Conservation (phyloP, 257 asterid species). For the Nicotiana tomentosiformis region DNA sequence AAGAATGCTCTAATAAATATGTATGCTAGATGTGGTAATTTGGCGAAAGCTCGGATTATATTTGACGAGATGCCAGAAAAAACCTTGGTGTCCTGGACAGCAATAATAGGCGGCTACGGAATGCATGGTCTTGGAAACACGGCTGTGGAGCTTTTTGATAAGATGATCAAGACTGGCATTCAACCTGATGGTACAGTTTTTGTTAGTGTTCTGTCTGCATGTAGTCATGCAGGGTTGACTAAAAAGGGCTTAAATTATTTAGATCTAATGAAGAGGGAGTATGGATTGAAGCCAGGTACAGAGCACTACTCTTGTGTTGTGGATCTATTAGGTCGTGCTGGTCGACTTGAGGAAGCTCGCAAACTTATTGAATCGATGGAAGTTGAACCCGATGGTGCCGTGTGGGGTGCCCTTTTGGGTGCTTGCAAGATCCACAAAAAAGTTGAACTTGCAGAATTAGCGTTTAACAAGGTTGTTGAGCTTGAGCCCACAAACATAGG, state of each 20-base stretch:
- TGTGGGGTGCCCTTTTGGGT: slow-evolving; percentile 95
- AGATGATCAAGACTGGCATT: slow-evolving; percentile 53
- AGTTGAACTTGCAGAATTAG: slow-evolving; percentile 62
- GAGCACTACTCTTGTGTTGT: slow-evolving; percentile 85
- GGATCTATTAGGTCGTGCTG: slow-evolving; percentile 86
- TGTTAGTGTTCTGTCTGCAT: slow-evolving; percentile 64
- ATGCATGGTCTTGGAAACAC: slow-evolving; percentile 72
- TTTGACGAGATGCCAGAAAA: slow-evolving; percentile 61
- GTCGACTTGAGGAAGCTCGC: slow-evolving; percentile 56
- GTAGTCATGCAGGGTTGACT: slow-evolving; percentile 88
- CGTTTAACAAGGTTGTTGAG: slow-evolving; percentile 60
- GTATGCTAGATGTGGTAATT: slow-evolving; percentile 88
- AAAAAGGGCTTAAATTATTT: slow-evolving; percentile 63
- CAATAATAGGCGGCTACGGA: slow-evolving; percentile 82
- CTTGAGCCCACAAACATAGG: slow-evolving; percentile 80
- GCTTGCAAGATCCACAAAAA: slow-evolving; percentile 89
- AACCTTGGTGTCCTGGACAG: slow-evolving; percentile 85
- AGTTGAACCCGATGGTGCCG: slow-evolving; percentile 74
- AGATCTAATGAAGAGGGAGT: slow-evolving; percentile 50
- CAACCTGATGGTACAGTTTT: slow-evolving; percentile 64
- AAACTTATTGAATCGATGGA: slow-evolving; percentile 58
- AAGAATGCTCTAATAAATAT: slow-evolving; percentile 70
- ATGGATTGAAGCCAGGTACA: slow-evolving; percentile 40
- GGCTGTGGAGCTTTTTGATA: slow-evolving; percentile 68
- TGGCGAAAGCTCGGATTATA: slow-evolving; percentile 50